These are phyloP conservation scores for Eimeria maxima DNA, from an alignment of 169 alveolate genomes.

Conservation along the genomic window DNA sequence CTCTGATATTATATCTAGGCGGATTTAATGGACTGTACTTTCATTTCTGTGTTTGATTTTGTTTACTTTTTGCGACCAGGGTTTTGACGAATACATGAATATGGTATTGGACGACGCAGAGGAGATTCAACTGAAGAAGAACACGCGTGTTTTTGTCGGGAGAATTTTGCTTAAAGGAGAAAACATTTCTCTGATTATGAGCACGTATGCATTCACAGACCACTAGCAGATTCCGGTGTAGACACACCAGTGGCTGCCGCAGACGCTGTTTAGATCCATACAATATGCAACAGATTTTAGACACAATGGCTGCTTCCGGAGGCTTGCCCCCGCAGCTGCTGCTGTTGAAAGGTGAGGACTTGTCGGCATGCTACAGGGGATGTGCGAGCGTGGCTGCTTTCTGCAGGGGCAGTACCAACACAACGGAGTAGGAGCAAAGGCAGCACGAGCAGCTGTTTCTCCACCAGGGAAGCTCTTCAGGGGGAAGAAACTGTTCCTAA, in stretches of 20 bases:
- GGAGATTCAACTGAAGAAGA: slow-evolving; percentile 94
- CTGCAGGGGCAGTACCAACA: slow-evolving; percentile 67
- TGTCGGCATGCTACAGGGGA: background rate
- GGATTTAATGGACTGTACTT: background rate
- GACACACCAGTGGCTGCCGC: background rate
- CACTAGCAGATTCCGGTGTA: background rate
- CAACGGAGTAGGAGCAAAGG: slow-evolving; percentile 33
- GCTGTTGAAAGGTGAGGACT: background rate
- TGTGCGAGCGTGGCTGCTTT: background rate
- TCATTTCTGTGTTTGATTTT: background rate
- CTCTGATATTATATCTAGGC: too few relatives aligned
- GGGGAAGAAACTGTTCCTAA: background rate
- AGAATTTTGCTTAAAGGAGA: slow-evolving; percentile 97
- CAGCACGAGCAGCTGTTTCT: background rate
- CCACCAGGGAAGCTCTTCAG: background rate
- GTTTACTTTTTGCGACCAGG: slow-evolving; percentile 86
- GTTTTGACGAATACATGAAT: slow-evolving; percentile 98
- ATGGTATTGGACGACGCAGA: slow-evolving; percentile 97
- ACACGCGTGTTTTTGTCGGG: slow-evolving; percentile 93
- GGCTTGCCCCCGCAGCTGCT: background rate
- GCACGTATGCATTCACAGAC: slow-evolving; percentile 46
- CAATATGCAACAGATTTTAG: background rate
- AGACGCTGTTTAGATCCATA: background rate
- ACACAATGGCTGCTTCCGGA: background rate
- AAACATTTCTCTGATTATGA: slow-evolving; percentile 94